Conservation (phyloP, 2,329 filamentous ascomycete species). For the Pseudocercospora crystallina region DNA sequence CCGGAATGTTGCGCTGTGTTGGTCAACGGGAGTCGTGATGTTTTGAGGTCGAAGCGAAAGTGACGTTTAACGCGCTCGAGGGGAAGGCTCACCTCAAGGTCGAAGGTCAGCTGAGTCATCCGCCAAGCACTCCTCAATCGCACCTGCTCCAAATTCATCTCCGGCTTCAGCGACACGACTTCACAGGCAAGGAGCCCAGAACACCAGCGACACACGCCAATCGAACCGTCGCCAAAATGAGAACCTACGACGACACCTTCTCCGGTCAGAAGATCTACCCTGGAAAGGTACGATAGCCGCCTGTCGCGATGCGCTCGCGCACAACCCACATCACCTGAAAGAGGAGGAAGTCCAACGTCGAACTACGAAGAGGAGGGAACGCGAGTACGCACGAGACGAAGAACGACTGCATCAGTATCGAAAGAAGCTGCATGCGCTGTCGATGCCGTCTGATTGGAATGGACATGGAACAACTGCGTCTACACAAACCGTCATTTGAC, state of each 20-base stretch:
- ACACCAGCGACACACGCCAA: constrained; percentile 12
- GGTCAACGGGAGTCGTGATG: no score
- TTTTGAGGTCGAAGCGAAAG: no score
- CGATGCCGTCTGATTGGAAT: constrained; percentile 4
- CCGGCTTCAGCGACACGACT: no score
- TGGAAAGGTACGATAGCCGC: constrained; percentile 61
- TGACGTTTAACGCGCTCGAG: no score
- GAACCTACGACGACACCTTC: constrained; percentile 78
- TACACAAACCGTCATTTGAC: not conserved
- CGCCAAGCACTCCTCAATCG: no score
- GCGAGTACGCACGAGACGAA: not conserved
- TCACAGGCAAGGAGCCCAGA: constrained; percentile 6
- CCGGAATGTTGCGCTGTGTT: no score
- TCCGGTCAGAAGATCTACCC: constrained; percentile 77
- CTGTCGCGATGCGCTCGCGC: constrained; percentile 2
- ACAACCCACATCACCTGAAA: constrained; percentile 3
- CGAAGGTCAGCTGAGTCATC: no score
- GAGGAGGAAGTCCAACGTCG: constrained; percentile 7
- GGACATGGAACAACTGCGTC: constrained; percentile 1
- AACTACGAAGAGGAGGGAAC: no score
- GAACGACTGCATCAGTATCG: not conserved
- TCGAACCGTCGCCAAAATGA: constrained; percentile 57
- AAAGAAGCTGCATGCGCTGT: not conserved
- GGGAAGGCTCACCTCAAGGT: no score
- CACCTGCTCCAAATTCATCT: no score